Evolutionary conservation across 306 rosid genomes (phyloP).

Genomic region (Gastrolobium villosum): DNA sequence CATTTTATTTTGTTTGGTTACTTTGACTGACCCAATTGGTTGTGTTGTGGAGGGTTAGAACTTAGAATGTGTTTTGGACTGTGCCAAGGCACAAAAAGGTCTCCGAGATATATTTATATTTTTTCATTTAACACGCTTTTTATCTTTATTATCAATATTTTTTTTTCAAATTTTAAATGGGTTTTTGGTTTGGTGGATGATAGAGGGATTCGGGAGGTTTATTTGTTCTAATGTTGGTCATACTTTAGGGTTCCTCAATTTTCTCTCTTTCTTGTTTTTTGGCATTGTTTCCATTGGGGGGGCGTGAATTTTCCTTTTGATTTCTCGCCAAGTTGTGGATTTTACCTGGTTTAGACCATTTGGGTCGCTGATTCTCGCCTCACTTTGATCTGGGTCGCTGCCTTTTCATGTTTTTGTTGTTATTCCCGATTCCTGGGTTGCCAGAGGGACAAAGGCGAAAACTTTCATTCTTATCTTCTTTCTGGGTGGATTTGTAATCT

Average conservation of each 20-base stretch:
- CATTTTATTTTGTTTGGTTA: conserved; percentile 37
- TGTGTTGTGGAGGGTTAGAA: conserved; percentile 28
- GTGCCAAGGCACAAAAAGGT: conserved; percentile 43
- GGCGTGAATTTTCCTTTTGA: conserved; percentile 37
- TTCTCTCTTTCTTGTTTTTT: conserved; percentile 34
- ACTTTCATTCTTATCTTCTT: conserved; percentile 28
- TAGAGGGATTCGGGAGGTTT: conserved; percentile 39
- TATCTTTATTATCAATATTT: conserved; percentile 3
- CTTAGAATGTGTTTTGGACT: conserved; percentile 46
- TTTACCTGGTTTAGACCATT: conserved; percentile 39
- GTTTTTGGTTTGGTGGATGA: conserved; percentile 48
- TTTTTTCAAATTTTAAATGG: conserved; percentile 44
- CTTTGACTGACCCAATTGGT: conserved; percentile 55
- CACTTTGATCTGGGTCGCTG: conserved; percentile 45
- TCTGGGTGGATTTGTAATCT: conserved; percentile 38
- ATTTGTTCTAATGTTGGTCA: conserved; percentile 26
- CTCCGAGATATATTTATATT: conserved; percentile 24
- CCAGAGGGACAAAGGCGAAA: background rate
- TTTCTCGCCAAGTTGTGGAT: conserved; percentile 21
- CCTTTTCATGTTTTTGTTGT: conserved; percentile 43
- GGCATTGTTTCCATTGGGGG: conserved; percentile 52
- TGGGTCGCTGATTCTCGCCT: conserved; percentile 45
- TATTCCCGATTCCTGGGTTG: conserved; percentile 35
- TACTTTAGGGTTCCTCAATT: conserved; percentile 50
- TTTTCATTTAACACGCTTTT: conserved; percentile 1